A percentile compares a stretch with the other conserved stretches of the same genome.
These are phyloP conservation scores for Picochlorum sp. DNA, from an alignment of 139 green algal species.

Conservation along the genomic window DNA sequence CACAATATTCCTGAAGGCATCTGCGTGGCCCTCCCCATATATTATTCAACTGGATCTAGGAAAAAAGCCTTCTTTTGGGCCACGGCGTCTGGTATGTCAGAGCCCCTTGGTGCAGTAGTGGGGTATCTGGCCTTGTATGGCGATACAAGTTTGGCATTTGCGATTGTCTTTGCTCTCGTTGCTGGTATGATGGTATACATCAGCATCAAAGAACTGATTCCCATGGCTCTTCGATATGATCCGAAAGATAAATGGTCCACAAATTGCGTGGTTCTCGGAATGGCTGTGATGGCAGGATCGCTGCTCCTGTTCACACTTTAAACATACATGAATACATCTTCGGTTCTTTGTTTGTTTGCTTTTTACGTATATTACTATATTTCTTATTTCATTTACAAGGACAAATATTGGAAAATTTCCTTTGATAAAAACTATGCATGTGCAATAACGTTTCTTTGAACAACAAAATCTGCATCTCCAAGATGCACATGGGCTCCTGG, in stretches of 20 bases:
- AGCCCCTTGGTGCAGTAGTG: conserved; percentile 67
- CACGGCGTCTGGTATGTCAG: conserved; percentile 53
- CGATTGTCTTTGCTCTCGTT: conserved; percentile 59
- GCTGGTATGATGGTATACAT: conserved; percentile 79
- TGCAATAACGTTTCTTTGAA: conserved; percentile 1
- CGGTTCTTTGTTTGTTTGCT: too few relatives aligned
- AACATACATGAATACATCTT: too few relatives aligned
- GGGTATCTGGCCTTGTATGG: conserved; percentile 21
- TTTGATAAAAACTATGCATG: conserved; percentile 7
- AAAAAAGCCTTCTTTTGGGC: conserved; percentile 65
- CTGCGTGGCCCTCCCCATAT: conserved; percentile 85
- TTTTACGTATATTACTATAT: too few relatives aligned
- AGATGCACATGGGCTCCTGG: conserved; percentile 18
- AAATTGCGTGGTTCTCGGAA: conserved; percentile 45
- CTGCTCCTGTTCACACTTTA: conserved; percentile 57
- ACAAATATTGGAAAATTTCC: not conserved
- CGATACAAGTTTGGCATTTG: conserved; percentile 16
- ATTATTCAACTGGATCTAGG: conserved; percentile 69
- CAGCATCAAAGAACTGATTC: conserved; percentile 62
- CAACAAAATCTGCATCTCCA: conserved; percentile 7
- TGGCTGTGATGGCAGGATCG: conserved; percentile 57
- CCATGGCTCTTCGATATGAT: conserved; percentile 72
- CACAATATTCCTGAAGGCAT: conserved; percentile 77
- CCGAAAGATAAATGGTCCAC: conserved; percentile 42
- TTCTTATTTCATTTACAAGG: too few relatives aligned